These are phyloP conservation scores for Lumnitzera littorea DNA, from an alignment of 345 rosid species.

Conservation along the genomic window DNA sequence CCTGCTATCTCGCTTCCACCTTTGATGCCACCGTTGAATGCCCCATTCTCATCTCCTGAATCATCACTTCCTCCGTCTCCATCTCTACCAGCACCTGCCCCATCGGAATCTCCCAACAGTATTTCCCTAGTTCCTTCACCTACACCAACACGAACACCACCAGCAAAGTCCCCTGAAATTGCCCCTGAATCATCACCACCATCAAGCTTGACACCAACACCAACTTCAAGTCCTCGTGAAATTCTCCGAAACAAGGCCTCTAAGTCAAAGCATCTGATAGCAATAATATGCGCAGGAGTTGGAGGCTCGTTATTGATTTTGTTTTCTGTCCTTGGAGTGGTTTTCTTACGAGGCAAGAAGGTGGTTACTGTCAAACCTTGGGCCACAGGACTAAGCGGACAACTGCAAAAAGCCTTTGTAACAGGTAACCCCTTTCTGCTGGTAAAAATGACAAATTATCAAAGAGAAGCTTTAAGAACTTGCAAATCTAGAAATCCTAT, in stretches of 20 bases:
- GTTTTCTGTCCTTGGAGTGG: slow-evolving; percentile 25
- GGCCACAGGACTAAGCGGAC: slow-evolving; percentile 86
- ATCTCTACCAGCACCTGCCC: slow-evolving; percentile 22
- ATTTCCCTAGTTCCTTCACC: slow-evolving; percentile 25
- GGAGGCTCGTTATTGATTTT: slow-evolving; percentile 40
- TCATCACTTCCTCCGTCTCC: slow-evolving; percentile 19
- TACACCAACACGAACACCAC: slow-evolving; percentile 24
- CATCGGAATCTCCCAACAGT: slow-evolving; percentile 20
- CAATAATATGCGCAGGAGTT: slow-evolving; percentile 27
- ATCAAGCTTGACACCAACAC: slow-evolving; percentile 11
- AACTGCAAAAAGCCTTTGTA: slow-evolving; percentile 72
- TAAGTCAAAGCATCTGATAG: slow-evolving; percentile 20
- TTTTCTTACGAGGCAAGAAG: slow-evolving; percentile 44
- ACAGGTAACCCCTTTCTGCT: slow-evolving; percentile 36
- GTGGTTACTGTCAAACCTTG: slow-evolving; percentile 80
- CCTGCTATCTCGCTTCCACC: slow-evolving; percentile 12
- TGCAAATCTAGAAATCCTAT: too few relatives aligned
- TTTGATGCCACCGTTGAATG: not conserved
- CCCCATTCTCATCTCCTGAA: slow-evolving; percentile 22
- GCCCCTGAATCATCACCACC: slow-evolving; percentile 16
- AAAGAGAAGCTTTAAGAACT: too few relatives aligned
- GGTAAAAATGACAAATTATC: not conserved
- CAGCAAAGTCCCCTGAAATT: slow-evolving; percentile 12
- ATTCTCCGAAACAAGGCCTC: slow-evolving; percentile 6
- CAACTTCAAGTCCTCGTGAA: slow-evolving; percentile 27